Evolutionary conservation across 805 yeast species (phyloP).

Genomic region (Metahyphopichia silvanorum): DNA sequence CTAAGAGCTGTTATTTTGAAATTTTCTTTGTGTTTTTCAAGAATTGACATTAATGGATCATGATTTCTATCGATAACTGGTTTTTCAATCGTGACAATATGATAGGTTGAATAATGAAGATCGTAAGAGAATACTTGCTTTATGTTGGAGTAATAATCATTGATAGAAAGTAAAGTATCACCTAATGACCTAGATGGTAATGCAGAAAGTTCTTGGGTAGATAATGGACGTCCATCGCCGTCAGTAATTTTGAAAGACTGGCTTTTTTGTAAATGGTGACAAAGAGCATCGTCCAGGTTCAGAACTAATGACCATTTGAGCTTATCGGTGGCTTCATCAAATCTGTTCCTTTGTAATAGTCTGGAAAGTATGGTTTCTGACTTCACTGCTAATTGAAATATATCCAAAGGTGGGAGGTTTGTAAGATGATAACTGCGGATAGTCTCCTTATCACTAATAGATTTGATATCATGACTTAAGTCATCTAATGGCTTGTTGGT

Average conservation of each 20-base stretch:
- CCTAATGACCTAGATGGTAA: too few relatives aligned
- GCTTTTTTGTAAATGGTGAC: conserved; percentile 3
- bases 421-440: conserved; percentile 30
- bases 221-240: not conserved
- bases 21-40: conserved; percentile 9
- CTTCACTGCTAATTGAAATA: conserved; percentile 24
- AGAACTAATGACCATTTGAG: conserved; percentile 7
- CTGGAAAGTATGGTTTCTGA: conserved; percentile 4
- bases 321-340: conserved; percentile 3
- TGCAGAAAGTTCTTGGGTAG: not conserved
- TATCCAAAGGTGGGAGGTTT: conserved; percentile 23
- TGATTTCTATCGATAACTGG: conserved; percentile 23
- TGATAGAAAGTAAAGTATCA: not conserved
- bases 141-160: conserved; percentile 2
- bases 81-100: conserved; percentile 28
- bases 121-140: conserved; percentile 26
- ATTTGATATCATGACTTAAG: not conserved
- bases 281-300: conserved; percentile 9
- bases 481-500: conserved; percentile 2
- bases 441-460: conserved; percentile 5
- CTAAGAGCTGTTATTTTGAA: conserved; percentile 8
- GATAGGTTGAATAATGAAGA: conserved; percentile 20
- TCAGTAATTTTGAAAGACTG: conserved; percentile 6
- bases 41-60: conserved; percentile 14
- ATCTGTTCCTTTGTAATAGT: conserved; percentile 1